These are phyloP conservation scores for Saitozyma podzolica DNA, from an alignment of 768 basidiomycete genomes.

Conservation along the genomic window DNA sequence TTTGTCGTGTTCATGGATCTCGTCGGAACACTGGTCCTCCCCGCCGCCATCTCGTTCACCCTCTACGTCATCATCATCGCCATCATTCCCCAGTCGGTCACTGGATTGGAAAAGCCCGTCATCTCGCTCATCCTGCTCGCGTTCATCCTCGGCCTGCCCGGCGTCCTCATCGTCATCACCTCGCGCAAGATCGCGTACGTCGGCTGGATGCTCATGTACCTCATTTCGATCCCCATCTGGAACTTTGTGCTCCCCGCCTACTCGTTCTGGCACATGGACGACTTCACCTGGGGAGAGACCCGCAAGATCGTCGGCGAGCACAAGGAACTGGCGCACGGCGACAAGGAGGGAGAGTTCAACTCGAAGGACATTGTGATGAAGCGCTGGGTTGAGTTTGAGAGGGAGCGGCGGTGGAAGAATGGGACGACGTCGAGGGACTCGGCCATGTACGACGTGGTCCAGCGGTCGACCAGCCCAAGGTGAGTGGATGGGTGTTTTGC, in stretches of 20 bases:
- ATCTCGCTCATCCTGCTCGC: constrained; percentile 90
- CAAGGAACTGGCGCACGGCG: constrained; percentile 67
- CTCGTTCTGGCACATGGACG: constrained; percentile 99
- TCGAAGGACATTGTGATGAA: constrained; percentile 98
- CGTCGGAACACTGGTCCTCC: constrained; percentile 90
- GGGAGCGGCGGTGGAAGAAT: constrained; percentile 89
- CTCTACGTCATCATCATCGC: constrained; percentile 86
- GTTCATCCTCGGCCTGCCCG: constrained; percentile 93
- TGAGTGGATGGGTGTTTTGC: not conserved
- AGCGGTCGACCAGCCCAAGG: constrained; percentile 57
- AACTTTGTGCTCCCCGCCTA: constrained; percentile 94
- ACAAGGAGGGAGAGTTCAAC: constrained; percentile 97
- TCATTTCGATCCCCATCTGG: constrained; percentile 92
- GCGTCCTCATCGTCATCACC: constrained; percentile 92
- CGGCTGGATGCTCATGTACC: constrained; percentile 95
- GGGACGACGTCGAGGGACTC: constrained; percentile 81
- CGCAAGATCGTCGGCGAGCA: constrained; percentile 74
- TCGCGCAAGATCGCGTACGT: constrained; percentile 90
- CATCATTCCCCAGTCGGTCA: constrained; percentile 68
- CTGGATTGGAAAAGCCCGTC: constrained; percentile 60
- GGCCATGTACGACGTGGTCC: constrained; percentile 61
- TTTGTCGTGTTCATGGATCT: constrained; percentile 99
- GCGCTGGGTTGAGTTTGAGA: constrained; percentile 96
- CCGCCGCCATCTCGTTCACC: constrained; percentile 96
- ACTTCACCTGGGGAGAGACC: constrained; percentile 79